Conservation (phyloP, 108 stramenopile genomes). For the Licmophora abbreviata region DNA sequence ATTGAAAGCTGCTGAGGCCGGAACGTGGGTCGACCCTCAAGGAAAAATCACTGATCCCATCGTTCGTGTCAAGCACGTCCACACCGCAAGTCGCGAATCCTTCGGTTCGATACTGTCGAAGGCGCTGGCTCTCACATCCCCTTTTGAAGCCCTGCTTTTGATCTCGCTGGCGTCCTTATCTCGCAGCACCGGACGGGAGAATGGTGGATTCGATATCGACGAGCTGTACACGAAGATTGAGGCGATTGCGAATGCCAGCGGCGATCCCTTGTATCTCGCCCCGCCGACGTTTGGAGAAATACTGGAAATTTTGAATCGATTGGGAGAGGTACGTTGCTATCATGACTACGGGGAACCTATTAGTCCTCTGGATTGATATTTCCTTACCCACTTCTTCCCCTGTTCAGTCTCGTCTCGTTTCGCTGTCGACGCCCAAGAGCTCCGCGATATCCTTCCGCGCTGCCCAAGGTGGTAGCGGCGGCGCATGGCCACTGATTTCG, state of each 20-base stretch:
- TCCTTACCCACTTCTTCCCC: not conserved
- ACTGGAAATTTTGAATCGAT: constrained; percentile 32
- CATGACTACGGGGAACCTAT: not conserved
- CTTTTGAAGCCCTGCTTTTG: constrained; percentile 65
- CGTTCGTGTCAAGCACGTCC: constrained; percentile 53
- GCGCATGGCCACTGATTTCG: constrained; percentile 57
- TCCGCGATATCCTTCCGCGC: constrained; percentile 23
- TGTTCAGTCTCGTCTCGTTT: constrained; percentile 16
- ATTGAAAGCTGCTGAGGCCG: constrained; percentile 19
- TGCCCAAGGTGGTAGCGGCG: constrained; percentile 35
- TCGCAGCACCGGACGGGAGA: constrained; percentile 36
- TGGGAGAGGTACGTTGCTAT: constrained; percentile 49
- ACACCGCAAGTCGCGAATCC: constrained; percentile 51
- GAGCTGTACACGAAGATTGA: constrained; percentile 75
- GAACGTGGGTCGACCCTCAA: constrained; percentile 7
- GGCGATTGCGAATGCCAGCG: constrained; percentile 49
- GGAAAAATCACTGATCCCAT: constrained; percentile 9
- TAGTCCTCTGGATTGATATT: constrained; percentile 1
- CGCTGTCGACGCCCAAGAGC: constrained; percentile 30
- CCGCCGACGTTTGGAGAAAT: constrained; percentile 49
- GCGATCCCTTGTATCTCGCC: constrained; percentile 51
- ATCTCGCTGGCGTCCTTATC: constrained; percentile 57
- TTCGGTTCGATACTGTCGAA: constrained; percentile 33
- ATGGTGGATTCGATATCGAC: constrained; percentile 50
- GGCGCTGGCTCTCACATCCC: constrained; percentile 39